These are phyloP conservation scores for Rhododendron ferrugineum DNA, from an alignment of 148 eudicot genomes.

Conservation along the genomic window DNA sequence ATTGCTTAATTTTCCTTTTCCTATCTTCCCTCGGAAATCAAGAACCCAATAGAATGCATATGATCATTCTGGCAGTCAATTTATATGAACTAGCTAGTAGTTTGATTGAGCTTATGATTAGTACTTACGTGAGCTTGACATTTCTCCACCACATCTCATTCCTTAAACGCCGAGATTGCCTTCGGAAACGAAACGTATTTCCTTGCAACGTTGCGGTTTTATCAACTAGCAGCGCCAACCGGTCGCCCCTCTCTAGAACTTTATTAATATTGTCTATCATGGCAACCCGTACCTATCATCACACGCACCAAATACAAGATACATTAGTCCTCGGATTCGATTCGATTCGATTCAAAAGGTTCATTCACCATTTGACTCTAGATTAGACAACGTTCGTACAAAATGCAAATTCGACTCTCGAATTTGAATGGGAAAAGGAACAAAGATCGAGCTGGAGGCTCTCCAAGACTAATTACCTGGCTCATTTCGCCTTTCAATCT, in stretches of 20 bases:
- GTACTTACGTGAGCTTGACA: constrained; percentile 83
- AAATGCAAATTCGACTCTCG: background rate
- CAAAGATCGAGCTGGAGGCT: background rate
- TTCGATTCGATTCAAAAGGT: background rate
- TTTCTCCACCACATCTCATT: constrained; percentile 95
- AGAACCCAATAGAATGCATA: no score
- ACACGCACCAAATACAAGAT: background rate
- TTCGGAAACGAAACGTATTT: constrained; percentile 82
- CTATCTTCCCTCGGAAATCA: no score
- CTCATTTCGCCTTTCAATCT: constrained; percentile 93
- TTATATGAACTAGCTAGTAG: background rate
- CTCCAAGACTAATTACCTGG: constrained; percentile 43
- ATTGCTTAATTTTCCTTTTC: no score
- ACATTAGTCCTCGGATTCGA: background rate
- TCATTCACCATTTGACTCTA: background rate
- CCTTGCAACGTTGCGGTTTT: constrained; percentile 81
- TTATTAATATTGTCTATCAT: constrained; percentile 96
- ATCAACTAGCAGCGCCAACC: constrained; percentile 83
- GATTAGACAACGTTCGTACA: background rate
- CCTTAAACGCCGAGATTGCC: constrained; percentile 84
- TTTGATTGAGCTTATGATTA: background rate
- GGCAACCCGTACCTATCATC: constrained; percentile 66
- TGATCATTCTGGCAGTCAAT: no score
- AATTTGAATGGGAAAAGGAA: background rate
- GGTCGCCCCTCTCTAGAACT: constrained; percentile 94